Evolutionary conservation across 441 rosid genomes (phyloP).

Genomic region (Bocquillonia castaneifolia): DNA sequence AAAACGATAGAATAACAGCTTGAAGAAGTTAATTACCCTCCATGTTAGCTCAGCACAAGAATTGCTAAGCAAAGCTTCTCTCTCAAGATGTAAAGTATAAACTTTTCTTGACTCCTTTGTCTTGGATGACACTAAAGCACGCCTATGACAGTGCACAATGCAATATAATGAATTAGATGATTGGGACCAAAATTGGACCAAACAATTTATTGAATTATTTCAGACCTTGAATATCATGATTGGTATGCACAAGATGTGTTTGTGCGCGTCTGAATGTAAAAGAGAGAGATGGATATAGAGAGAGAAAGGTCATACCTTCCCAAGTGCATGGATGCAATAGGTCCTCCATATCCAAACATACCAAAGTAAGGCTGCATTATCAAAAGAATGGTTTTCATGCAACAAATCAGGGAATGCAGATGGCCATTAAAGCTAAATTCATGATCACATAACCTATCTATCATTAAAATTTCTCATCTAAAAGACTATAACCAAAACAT

Average conservation of each 20-base stretch:
- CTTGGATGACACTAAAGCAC: slow-evolving; percentile 60
- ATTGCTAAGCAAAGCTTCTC: slow-evolving; percentile 45
- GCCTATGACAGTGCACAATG: slow-evolving; percentile 30
- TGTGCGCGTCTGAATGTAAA: background rate
- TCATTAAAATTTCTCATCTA: background rate
- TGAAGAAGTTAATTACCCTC: slow-evolving; percentile 41
- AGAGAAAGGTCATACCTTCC: slow-evolving; percentile 44
- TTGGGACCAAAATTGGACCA: background rate
- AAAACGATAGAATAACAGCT: background rate
- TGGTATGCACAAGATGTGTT: background rate
- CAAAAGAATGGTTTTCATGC: slow-evolving; percentile 2
- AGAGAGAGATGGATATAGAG: background rate
- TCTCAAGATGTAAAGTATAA: slow-evolving; percentile 42
- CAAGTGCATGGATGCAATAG: slow-evolving; percentile 62
- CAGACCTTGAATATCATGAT: background rate
- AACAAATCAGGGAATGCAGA: slow-evolving; percentile 7
- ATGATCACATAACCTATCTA: background rate
- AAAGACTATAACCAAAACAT: background rate
- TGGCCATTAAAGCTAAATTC: background rate
- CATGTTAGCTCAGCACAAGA: slow-evolving; percentile 44
- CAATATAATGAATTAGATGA: slow-evolving; percentile 1
- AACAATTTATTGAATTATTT: background rate
- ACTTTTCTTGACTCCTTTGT: slow-evolving; percentile 55
- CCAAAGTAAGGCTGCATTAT: slow-evolving; percentile 71
- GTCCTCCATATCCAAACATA: slow-evolving; percentile 85